Evolutionary conservation across 331 rosid species (phyloP).

Genomic region (Pyrus hybrid): DNA sequence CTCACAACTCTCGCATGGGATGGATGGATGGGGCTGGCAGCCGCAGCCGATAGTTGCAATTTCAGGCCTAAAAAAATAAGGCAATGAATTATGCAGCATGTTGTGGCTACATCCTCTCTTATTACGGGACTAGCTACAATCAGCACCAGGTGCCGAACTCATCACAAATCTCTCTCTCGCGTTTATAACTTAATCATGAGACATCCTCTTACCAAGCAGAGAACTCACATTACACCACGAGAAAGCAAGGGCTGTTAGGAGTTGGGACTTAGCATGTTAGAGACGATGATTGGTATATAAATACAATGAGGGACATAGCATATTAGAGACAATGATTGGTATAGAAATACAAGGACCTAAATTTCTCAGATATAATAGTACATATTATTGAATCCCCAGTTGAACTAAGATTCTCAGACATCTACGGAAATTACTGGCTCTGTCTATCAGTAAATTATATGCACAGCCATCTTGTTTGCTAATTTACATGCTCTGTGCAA

Average conservation of each 20-base stretch:
- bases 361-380: no score
- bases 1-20: background rate
- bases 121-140: background rate
- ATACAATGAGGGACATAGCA: no score
- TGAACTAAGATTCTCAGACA: background rate
- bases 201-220: background rate
- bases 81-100: background rate
- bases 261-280: no score
- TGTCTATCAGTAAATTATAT: constrained; percentile 19
- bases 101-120: background rate
- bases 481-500: constrained; percentile 8
- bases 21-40: background rate
- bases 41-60: background rate
- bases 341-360: no score
- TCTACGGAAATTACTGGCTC: constrained; percentile 29
- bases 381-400: background rate
- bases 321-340: no score
- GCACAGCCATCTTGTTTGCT: background rate
- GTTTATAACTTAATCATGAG: no score
- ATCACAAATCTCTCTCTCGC: background rate
- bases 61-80: background rate
- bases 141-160: background rate
- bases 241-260: background rate
- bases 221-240: background rate
- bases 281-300: no score